Evolutionary conservation across 306 rosid genomes (phyloP), one percentile per base, ranked within the genome.

Genomic region (Quercus rubra): DNA sequence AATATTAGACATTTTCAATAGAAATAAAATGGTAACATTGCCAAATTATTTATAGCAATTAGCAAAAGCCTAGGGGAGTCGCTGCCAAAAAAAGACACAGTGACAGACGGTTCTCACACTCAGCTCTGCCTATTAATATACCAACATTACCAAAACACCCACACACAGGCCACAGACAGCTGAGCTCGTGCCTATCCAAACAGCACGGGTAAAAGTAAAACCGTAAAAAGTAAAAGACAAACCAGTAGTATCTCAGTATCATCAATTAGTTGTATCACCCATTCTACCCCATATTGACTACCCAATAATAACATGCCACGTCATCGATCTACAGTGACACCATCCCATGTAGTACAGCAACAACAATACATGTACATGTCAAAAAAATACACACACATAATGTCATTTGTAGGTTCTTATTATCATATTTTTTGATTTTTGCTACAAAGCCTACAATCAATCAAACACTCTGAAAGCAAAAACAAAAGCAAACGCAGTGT

Each of bases 121-220:
- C 62, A 28, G 21, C 52, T 4, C 7, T 7, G 30, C 51, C 38
- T 67, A 41, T 41, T 41, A 30, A 5, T 13, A 15, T 20, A 30
- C 12, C 12, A 28, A 15, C 75, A 75, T 70, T 35, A 70, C 83
- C 28, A 25, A 57, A 83, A 31, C 27, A 21, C 52, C 80, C 80
- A 66, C 33, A 57, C 17, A 62, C 46, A 38, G 46, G 28, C n/a
- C 18, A 54, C 52, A 1, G 72, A 33, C 35, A 43, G 46, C 57
- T 19, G 25, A 41, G 4, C 13, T 66, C 25, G 25, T 19, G 11
- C 20, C 35, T 7, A 76, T 81, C 74, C 74, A 71, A 51, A 71
- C 55, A 7, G 70, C n/a, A 31, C 46, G 71, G 77, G 46, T 3
- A 49, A 49, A 49, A 49, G 54, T 49, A 28, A 17, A 6, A 64